Percentiles rank a stretch among this genome's conserved stretches.
Conservation (phyloP, 148 eudicot species). For the Hydrangea macrophylla region DNA sequence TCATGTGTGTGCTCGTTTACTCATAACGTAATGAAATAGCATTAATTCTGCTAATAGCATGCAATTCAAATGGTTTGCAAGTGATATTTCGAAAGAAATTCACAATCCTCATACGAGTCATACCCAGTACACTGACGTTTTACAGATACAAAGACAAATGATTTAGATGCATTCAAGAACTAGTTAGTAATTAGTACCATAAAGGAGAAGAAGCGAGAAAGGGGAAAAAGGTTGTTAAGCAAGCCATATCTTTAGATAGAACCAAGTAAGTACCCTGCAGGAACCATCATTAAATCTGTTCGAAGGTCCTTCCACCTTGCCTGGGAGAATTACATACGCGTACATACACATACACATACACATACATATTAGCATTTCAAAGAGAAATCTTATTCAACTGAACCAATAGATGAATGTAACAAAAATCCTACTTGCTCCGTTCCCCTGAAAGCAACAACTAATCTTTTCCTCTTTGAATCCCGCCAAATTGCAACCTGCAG, state of each 20-base stretch:
- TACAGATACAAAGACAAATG: no score
- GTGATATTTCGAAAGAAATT: neutral
- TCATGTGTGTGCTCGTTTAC: slow-evolving; percentile 1
- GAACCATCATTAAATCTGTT: slow-evolving; percentile 91
- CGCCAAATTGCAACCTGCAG: slow-evolving; percentile 98
- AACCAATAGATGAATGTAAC: slow-evolving; percentile 5
- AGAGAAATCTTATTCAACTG: slow-evolving; percentile 10
- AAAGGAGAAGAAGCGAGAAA: neutral
- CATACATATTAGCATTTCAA: slow-evolving; percentile 25
- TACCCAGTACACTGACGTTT: neutral
- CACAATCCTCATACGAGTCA: no score
- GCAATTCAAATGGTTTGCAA: neutral
- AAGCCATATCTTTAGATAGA: neutral
- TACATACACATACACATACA: no score
- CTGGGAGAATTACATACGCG: slow-evolving; percentile 56
- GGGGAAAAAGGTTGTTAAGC: neutral
- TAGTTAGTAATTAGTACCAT: no score
- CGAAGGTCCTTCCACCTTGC: slow-evolving; percentile 87
- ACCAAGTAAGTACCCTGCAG: slow-evolving; percentile 72
- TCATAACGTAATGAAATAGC: neutral
- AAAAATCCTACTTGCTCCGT: slow-evolving; percentile 86
- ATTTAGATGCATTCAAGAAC: no score
- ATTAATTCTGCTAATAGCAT: neutral
- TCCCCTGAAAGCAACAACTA: slow-evolving; percentile 96
- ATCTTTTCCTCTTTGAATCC: slow-evolving; percentile 68